Base-by-base conservation (phyloP, 768 basidiomycete species). In the Lyophyllum decastes region DNA sequence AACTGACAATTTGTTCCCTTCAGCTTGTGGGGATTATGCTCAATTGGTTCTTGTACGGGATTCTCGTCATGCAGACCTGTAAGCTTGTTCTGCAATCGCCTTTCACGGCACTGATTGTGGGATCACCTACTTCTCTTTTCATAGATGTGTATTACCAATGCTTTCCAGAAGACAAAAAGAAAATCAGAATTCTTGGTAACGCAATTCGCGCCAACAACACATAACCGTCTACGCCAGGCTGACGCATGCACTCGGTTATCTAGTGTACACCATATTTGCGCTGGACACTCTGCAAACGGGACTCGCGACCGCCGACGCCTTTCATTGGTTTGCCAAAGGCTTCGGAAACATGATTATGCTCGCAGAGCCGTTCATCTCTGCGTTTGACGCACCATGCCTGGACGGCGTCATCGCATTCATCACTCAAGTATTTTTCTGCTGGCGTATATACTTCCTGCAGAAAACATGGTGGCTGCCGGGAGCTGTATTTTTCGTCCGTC, bases 271-370 rank as follows among this genome's bases (percentile, higher is more conserved):
- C 5, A 49, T 69, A 8, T 64, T 71, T 21, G n/a, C 61, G 5
- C 14, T 73, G 24, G 73, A 73, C 47, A 34, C 72, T 16, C 48
- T 68, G 10, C 74, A 75, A 52, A 70, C 73, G 0, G 26, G 66
- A 4, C 56, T 75, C 46, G 64, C 61, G 21, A 66, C 67, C 6
- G 59, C 38, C 40, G 72, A 75, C 34, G 65, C 66, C 1, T 70
- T 65, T 44, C n/a, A 53, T 25, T 63, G 68, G 19, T 73, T 71
- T 43, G 68, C 65, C 2, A 41, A 44, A 4, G 67, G 66, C 17
- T 74, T 64, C 49, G 71, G 71, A 17, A 57, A 72, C 49, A 40
- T 66, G 21, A 27, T 35, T 25, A 54, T 51, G 17, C 63, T 73
- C 2, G 56, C 64, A 41, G 51, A 65, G 27, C 46, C 70, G 10